A percentile compares a stretch with the other conserved stretches of the same genome.
Evolutionary conservation across 2,329 filamentous ascomycete species (phyloP).

Genomic region (Cladosporium sp.): DNA sequence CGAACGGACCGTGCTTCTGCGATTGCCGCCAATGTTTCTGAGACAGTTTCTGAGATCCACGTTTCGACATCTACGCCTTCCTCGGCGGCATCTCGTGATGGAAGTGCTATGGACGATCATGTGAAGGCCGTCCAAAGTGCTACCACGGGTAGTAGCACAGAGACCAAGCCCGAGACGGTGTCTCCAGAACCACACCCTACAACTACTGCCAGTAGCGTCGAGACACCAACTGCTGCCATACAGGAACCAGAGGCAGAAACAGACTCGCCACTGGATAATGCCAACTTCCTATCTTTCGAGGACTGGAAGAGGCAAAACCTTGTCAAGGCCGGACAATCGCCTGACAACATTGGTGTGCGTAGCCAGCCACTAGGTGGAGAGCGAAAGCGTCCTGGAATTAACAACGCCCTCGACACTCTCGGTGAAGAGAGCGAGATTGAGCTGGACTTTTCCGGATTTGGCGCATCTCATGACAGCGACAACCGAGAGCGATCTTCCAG

Average conservation of each 20-base stretch:
- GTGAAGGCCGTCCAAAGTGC: neutral
- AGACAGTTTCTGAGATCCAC: neutral
- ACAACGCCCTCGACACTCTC: slow-evolving; percentile 73
- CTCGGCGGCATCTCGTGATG: neutral
- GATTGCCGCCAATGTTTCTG: neutral
- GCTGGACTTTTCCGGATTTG: slow-evolving; percentile 68
- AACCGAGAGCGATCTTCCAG: neutral
- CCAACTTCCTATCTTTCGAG: slow-evolving; percentile 92
- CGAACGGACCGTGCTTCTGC: slow-evolving; percentile 57
- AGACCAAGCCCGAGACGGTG: neutral
- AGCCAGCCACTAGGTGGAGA: slow-evolving; percentile 45
- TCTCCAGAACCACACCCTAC: neutral
- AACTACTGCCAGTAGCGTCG: slow-evolving; percentile 7
- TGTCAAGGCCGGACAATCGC: slow-evolving; percentile 78
- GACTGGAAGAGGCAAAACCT: slow-evolving; percentile 97
- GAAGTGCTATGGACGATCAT: neutral
- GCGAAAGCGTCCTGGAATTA: slow-evolving; percentile 55
- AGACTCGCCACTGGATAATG: slow-evolving; percentile 69
- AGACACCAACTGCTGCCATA: slow-evolving; percentile 28
- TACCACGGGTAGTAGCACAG: neutral
- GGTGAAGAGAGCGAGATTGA: slow-evolving; percentile 90
- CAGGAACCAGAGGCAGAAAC: slow-evolving; percentile 56
- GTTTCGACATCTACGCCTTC: neutral
- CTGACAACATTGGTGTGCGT: slow-evolving; percentile 62
- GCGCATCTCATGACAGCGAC: slow-evolving; percentile 27